These are phyloP conservation scores for Pneumocystis sp. DNA, from an alignment of 1,139 yeast species.

Conservation along the genomic window DNA sequence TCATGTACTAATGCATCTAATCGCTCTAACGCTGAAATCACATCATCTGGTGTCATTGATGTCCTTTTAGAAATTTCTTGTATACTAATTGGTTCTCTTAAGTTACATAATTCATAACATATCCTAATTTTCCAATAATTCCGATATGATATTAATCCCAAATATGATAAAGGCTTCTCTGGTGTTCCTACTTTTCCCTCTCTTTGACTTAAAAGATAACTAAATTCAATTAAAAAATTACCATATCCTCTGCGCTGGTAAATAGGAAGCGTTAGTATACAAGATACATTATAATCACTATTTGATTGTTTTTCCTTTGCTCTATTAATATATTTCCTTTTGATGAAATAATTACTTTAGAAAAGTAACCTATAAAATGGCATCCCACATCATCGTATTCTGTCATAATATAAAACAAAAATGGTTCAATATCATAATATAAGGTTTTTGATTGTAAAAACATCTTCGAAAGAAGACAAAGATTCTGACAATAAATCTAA, in stretches of 20 bases:
- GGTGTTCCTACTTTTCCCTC: constrained; percentile 84
- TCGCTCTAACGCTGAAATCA: constrained; percentile 71
- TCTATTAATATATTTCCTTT: constrained; percentile 16
- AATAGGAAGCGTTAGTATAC: constrained; percentile 78
- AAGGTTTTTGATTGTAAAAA: constrained; percentile 82
- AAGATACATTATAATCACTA: constrained; percentile 69
- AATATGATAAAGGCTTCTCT: constrained; percentile 79
- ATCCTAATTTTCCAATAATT: constrained; percentile 70
- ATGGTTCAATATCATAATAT: constrained; percentile 91
- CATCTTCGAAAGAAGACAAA: constrained; percentile 76
- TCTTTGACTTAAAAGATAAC: constrained; percentile 58
- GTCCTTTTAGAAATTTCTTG: constrained; percentile 50
- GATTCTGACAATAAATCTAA: constrained; percentile 56
- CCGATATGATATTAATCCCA: constrained; percentile 73
- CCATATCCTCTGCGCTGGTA: constrained; percentile 87
- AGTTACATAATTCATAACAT: constrained; percentile 33
- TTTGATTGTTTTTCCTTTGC: constrained; percentile 23
- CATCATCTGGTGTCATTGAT: constrained; percentile 74
- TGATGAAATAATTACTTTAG: constrained; percentile 44
- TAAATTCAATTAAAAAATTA: constrained; percentile 71
- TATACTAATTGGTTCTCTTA: constrained; percentile 34
- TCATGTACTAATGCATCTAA: constrained; percentile 44
- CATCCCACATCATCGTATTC: constrained; percentile 48
- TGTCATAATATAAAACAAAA: constrained; percentile 70
- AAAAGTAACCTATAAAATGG: constrained; percentile 84